phyloP scores from a whole-genome alignment of 179 eudicot genomes.

The Carnegiea gigantea region DNA sequence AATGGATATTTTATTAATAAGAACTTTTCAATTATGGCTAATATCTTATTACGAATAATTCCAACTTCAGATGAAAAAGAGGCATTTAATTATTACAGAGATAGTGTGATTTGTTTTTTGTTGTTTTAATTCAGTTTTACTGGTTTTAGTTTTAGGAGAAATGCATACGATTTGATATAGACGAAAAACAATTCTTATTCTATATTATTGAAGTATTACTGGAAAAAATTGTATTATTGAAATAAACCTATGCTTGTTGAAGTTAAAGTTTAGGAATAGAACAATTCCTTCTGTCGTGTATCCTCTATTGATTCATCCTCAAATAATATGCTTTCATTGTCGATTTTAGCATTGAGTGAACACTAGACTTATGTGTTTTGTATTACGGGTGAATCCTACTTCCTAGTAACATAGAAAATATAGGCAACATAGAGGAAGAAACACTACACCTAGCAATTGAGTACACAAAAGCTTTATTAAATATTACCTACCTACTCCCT shows the following conservation, averaged over 20 bases:
- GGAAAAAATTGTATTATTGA: no score
- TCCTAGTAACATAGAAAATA: neutral
- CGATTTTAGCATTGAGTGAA: neutral
- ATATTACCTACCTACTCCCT: neutral
- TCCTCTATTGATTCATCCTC: neutral
- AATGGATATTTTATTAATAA: no score
- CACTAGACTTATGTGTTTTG: neutral
- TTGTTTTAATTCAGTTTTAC: no score
- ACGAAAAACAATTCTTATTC: no score
- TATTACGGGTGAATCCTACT: neutral
- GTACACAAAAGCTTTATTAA: neutral
- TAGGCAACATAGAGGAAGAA: neutral
- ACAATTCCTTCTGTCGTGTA: neutral
- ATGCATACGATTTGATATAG: no score
- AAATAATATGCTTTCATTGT: neutral
- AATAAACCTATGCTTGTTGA: neutral
- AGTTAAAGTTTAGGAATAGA: neutral
- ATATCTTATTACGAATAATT: no score
- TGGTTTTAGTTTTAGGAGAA: no score
- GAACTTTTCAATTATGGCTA: no score
- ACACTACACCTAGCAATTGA: neutral
- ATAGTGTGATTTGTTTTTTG: no score
- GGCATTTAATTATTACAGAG: no score
- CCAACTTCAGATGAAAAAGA: no score
- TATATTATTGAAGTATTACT: no score